Percentiles rank a stretch among this genome's conserved stretches.
Evolutionary conservation across 2,329 filamentous ascomycete species (phyloP).

Genomic region (Penicillium frequentans): DNA sequence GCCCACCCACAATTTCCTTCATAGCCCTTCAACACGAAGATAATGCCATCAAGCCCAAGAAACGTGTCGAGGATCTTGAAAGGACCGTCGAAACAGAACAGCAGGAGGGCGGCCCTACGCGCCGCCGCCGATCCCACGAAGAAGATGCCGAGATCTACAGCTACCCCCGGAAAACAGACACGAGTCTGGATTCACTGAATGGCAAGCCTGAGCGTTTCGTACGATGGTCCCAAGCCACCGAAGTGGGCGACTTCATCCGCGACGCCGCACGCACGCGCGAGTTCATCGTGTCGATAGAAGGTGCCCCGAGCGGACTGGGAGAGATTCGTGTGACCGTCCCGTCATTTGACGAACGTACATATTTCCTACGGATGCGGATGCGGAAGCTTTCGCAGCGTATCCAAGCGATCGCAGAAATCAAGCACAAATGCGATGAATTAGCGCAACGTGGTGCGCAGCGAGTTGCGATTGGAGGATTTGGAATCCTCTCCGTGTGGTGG

Average conservation of each 20-base stretch:
- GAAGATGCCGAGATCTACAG: slow-evolving; percentile 70
- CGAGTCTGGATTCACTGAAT: slow-evolving; percentile 13
- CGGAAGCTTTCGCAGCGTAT: slow-evolving; percentile 70
- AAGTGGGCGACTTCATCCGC: slow-evolving; percentile 91
- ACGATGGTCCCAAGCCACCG: slow-evolving; percentile 83
- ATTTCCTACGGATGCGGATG: slow-evolving; percentile 77
- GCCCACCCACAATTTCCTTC: slow-evolving; percentile 74
- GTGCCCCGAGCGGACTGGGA: slow-evolving; percentile 61
- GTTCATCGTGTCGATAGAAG: slow-evolving; percentile 81
- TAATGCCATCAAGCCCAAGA: slow-evolving; percentile 50
- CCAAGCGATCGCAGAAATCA: slow-evolving; percentile 68
- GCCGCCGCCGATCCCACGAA: slow-evolving; percentile 53
- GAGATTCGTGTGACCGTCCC: slow-evolving; percentile 75
- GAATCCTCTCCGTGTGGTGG: slow-evolving; percentile 74
- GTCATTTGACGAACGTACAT: slow-evolving; percentile 85
- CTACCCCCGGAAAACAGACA: slow-evolving; percentile 57
- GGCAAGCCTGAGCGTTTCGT: slow-evolving; percentile 61
- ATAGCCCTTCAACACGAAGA: slow-evolving; percentile 73
- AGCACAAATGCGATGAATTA: slow-evolving; percentile 75
- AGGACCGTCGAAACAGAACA: slow-evolving; percentile 3
- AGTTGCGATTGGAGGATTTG: slow-evolving; percentile 78
- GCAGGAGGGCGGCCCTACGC: slow-evolving; percentile 21
- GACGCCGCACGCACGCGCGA: slow-evolving; percentile 83
- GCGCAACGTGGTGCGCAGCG: slow-evolving; percentile 77
- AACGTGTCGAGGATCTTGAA: slow-evolving; percentile 32